Conservation (phyloP, 331 rosid species). For the Erythrophleum ivorense region DNA sequence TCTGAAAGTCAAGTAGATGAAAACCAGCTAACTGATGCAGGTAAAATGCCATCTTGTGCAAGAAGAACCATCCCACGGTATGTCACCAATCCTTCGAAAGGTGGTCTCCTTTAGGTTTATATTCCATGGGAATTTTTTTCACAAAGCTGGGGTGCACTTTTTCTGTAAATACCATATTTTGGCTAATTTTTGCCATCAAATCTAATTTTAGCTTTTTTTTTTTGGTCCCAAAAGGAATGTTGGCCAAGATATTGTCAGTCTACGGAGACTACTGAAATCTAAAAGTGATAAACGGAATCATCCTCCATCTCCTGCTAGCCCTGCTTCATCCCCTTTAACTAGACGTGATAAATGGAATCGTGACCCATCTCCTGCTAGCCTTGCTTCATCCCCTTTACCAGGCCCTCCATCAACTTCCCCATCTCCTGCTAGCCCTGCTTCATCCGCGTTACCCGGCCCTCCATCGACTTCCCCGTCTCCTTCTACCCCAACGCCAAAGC, state of each 20-base stretch:
- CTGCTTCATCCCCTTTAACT: not conserved
- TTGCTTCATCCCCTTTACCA: not conserved
- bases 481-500: not conserved
- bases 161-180: conserved; percentile 8
- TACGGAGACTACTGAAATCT: conserved; percentile 35
- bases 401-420: too few species aligned
- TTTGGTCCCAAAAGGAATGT: conserved; percentile 46
- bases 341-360: fast-evolving
- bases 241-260: conserved; percentile 36
- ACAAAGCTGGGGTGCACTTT: conserved; percentile 19
- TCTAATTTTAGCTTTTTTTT: conserved; percentile 15
- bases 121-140: conserved; percentile 29
- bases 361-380: too few species aligned
- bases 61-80: conserved; percentile 57
- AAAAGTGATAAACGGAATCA: fast-evolving
- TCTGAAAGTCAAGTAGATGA: conserved; percentile 84
- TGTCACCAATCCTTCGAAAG: conserved; percentile 37
- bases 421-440: not conserved
- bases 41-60: conserved; percentile 49
- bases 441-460: not conserved
- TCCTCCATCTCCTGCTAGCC: too few species aligned
- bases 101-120: not conserved
- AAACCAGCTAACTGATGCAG: conserved; percentile 50
- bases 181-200: not conserved
- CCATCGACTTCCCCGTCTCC: conserved; percentile 14